Evolutionary conservation across 164 flowering plant species (phyloP).

Genomic region (Liriodendron chinense): DNA sequence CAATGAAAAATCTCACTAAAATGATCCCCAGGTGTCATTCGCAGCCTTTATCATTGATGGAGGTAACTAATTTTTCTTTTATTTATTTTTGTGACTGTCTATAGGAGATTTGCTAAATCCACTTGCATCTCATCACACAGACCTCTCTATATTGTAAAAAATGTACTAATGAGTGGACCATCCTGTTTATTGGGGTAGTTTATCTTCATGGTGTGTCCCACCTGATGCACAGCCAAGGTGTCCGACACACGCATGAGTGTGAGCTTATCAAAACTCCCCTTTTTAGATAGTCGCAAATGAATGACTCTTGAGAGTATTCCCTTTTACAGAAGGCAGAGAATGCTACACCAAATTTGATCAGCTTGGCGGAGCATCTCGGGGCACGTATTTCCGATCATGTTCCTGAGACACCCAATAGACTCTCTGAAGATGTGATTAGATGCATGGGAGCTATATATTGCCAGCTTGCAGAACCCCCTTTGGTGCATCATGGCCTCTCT

Average conservation of each 20-base stretch:
- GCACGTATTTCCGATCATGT: constrained; percentile 43
- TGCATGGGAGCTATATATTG: constrained; percentile 71
- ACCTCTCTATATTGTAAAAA: too few species aligned
- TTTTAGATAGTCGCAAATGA: not conserved
- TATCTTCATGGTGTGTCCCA: too few species aligned
- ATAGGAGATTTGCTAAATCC: too few species aligned
- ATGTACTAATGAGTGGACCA: too few species aligned
- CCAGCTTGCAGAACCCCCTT: constrained; percentile 73
- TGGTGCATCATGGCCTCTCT: constrained; percentile 46
- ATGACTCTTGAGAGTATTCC: not conserved
- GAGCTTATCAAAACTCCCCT: not conserved
- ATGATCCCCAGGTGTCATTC: constrained; percentile 70
- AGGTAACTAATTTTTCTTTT: constrained; percentile 39
- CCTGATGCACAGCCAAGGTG: too few species aligned
- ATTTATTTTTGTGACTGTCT: not conserved
- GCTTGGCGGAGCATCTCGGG: constrained; percentile 71
- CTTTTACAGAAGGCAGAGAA: constrained; percentile 43
- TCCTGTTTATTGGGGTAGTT: too few species aligned
- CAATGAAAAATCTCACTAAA: constrained; percentile 39
- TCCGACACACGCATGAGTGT: not conserved
- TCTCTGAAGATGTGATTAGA: constrained; percentile 86
- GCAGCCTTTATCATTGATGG: constrained; percentile 71
- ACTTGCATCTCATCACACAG: too few species aligned
- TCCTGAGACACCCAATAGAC: constrained; percentile 59
- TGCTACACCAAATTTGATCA: constrained; percentile 36